Percentiles rank a stretch among this genome's conserved stretches.
Evolutionary conservation across 2,329 filamentous ascomycete species (phyloP).

Genomic region (Alternaria sp.): DNA sequence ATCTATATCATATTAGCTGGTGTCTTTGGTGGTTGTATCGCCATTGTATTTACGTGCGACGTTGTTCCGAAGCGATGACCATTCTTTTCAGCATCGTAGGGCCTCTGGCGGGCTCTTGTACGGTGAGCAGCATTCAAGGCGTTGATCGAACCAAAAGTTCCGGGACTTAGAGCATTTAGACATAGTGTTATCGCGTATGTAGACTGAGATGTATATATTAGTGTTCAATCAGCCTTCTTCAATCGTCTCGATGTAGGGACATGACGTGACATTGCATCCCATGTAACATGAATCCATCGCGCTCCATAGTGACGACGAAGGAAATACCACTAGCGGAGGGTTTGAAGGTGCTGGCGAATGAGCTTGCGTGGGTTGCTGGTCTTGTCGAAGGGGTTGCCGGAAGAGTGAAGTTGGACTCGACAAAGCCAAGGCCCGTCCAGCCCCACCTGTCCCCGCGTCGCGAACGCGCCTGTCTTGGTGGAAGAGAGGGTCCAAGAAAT

Average conservation of each 20-base stretch:
- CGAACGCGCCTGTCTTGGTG: constrained; percentile 24
- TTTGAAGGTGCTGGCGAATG: neutral
- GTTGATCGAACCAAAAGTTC: constrained; percentile 13
- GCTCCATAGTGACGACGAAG: neutral
- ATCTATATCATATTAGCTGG: constrained; percentile 5
- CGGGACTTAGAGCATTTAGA: constrained; percentile 14
- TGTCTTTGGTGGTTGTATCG: constrained; percentile 3
- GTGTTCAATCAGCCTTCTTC: neutral
- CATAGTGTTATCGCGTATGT: constrained; percentile 10
- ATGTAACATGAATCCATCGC: neutral
- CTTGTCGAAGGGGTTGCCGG: constrained; percentile 20
- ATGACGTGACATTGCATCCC: neutral
- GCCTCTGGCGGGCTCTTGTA: neutral
- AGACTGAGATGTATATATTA: constrained; percentile 12
- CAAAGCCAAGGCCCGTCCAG: constrained; percentile 22
- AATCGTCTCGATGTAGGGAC: neutral
- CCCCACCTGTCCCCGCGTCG: constrained; percentile 24
- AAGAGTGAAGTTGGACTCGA: constrained; percentile 25
- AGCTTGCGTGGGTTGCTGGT: constrained; percentile 10
- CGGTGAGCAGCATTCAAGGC: constrained; percentile 10
- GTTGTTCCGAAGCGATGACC: constrained; percentile 7
- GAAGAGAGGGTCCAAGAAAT: constrained; percentile 19
- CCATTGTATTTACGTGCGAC: constrained; percentile 6
- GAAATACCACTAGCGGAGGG: neutral
- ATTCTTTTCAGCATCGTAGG: constrained; percentile 4